Percentiles rank a stretch among this genome's conserved stretches.
phyloP scores from a whole-genome alignment of 495 filamentous ascomycete genomes.

The Xanthoparmelia taractica region DNA sequence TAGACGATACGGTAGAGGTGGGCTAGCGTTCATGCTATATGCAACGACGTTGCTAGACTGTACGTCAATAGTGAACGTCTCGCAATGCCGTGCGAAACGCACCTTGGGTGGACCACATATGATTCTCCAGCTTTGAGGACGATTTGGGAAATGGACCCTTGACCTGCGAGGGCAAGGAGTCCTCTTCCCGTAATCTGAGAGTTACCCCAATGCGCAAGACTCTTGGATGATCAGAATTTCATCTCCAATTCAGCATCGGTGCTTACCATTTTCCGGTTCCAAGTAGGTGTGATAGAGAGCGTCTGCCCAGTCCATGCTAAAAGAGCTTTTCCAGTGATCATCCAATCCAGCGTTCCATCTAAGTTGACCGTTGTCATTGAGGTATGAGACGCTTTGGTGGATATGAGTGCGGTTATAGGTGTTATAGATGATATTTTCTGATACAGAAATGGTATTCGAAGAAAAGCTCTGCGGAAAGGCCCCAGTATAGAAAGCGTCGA shows the following conservation, averaged over 20 bases:
- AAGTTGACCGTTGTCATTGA: slow-evolving; percentile 81
- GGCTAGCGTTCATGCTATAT: slow-evolving; percentile 66
- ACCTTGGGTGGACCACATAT: slow-evolving; percentile 77
- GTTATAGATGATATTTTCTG: slow-evolving; percentile 78
- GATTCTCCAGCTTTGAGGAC: slow-evolving; percentile 70
- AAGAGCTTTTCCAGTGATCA: slow-evolving; percentile 74
- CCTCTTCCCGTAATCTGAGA: slow-evolving; percentile 80
- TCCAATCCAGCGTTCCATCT: slow-evolving; percentile 95
- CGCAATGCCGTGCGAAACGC: slow-evolving; percentile 14
- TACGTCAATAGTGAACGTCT: slow-evolving; percentile 2
- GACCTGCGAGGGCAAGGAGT: slow-evolving; percentile 72
- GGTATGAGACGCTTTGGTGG: slow-evolving; percentile 72
- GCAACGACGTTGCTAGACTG: slow-evolving; percentile 69
- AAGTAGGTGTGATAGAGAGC: slow-evolving; percentile 61
- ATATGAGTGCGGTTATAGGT: slow-evolving; percentile 77
- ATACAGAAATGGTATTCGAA: slow-evolving; percentile 90
- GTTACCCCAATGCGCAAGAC: slow-evolving; percentile 83
- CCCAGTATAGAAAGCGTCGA: slow-evolving; percentile 83
- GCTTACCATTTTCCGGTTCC: slow-evolving; percentile 63
- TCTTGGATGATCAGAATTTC: slow-evolving; percentile 47
- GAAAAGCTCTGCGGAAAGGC: slow-evolving; percentile 65
- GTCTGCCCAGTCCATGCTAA: slow-evolving; percentile 95
- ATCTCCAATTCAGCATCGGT: not conserved
- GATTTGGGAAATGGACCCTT: slow-evolving; percentile 80
- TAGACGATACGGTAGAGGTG: slow-evolving; percentile 77